Percentiles rank a stretch among this genome's conserved stretches.
Conservation (phyloP, 148 eudicot genomes). For the Bassia scoparia region DNA sequence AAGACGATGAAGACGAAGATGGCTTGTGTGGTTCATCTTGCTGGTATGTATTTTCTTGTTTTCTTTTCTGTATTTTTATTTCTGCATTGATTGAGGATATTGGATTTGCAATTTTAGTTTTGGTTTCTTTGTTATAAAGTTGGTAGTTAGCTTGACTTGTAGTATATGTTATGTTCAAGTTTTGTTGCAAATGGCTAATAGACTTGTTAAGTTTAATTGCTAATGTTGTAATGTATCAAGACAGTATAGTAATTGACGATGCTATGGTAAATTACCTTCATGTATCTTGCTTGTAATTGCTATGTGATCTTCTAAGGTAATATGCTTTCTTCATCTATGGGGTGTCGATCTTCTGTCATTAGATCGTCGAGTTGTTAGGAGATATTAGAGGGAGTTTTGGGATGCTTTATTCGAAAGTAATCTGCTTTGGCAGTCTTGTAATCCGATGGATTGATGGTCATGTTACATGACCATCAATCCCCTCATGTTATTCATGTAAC, state of each 20-base stretch:
- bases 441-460: not conserved
- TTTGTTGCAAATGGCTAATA: not conserved
- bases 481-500: too few species aligned
- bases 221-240: too few species aligned
- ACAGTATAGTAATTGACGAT: not conserved
- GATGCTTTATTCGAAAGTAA: not conserved
- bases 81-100: not conserved
- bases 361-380: too few species aligned
- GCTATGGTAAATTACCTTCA: not conserved
- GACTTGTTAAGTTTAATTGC: too few species aligned
- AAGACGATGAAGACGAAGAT: slow-evolving; percentile 52
- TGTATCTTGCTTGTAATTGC: not conserved
- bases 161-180: not conserved
- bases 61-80: not conserved
- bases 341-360: too few species aligned
- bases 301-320: too few species aligned
- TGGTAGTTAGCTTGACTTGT: not conserved
- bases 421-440: not conserved
- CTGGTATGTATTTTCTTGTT: slow-evolving; percentile 47
- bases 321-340: not conserved
- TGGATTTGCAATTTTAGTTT: not conserved
- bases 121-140: not conserved
- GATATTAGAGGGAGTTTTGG: too few species aligned
- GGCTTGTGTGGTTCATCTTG: slow-evolving; percentile 98
- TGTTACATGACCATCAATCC: too few species aligned